phyloP scores from a whole-genome alignment of 257 asterid genomes.

The Gardenia jasminoides region DNA sequence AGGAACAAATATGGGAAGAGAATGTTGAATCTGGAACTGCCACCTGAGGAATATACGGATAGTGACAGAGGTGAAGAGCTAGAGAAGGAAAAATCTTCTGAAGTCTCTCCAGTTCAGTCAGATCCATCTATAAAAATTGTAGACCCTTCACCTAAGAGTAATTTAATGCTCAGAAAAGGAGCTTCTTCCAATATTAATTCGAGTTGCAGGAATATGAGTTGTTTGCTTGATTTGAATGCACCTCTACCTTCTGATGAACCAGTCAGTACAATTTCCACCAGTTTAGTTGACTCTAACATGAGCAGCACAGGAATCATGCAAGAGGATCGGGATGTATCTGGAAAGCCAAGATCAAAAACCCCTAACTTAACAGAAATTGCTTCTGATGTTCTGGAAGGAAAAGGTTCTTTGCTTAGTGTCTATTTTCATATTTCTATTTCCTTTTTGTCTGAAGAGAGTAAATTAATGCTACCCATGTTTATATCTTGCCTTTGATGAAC shows the following conservation, averaged over 20 bases:
- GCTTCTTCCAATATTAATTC: constrained; percentile 27
- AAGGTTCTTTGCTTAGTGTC: constrained; percentile 2
- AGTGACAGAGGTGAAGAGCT: constrained; percentile 33
- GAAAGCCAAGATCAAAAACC: constrained; percentile 23
- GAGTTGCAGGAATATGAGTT: constrained; percentile 22
- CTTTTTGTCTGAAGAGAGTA: background rate
- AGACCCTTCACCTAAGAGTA: constrained; percentile 21
- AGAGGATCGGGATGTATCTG: constrained; percentile 25
- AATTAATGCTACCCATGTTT: background rate
- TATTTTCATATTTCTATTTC: background rate
- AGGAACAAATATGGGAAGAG: constrained; percentile 28
- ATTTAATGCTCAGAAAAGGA: constrained; percentile 23
- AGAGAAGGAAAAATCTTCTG: constrained; percentile 24
- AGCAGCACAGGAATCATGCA: constrained; percentile 23
- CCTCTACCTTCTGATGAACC: constrained; percentile 44
- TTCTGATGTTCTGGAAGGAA: constrained; percentile 5
- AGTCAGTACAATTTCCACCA: constrained; percentile 27
- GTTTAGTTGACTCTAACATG: constrained; percentile 26
- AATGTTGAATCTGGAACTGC: constrained; percentile 47
- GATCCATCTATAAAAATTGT: constrained; percentile 17
- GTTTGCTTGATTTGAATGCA: constrained; percentile 66
- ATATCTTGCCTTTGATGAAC: background rate
- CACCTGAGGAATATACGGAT: constrained; percentile 34
- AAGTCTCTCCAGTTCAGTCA: constrained; percentile 15
- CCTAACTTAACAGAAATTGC: constrained; percentile 10